Percentiles rank a stretch among this genome's conserved stretches.
Evolutionary conservation across 192 early-diverging fungal genomes (phyloP).

Genomic region (Coemansia sp.): DNA sequence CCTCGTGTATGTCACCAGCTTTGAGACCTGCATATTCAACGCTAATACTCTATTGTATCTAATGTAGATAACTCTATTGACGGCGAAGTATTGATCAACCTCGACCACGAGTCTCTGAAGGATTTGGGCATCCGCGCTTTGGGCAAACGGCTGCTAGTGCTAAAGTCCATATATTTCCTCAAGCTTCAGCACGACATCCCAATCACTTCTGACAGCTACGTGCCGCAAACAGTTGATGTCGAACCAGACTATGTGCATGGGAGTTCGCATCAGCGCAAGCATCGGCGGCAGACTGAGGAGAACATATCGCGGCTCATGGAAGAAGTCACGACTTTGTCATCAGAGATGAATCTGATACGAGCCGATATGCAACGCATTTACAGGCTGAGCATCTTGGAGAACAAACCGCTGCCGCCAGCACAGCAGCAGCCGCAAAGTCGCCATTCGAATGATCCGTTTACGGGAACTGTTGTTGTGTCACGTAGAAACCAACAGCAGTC

Average conservation of each 20-base stretch:
- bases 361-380: constrained; percentile 56
- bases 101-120: constrained; percentile 89
- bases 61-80: constrained; percentile 80
- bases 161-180: constrained; percentile 85
- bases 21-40: not conserved
- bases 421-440: constrained; percentile 14
- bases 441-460: constrained; percentile 36
- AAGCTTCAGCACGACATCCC: constrained; percentile 79
- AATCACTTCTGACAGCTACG: constrained; percentile 81
- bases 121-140: constrained; percentile 84
- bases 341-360: constrained; percentile 38
- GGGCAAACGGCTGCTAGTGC: constrained; percentile 84
- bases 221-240: constrained; percentile 67
- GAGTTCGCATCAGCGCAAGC: constrained; percentile 51
- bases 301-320: constrained; percentile 47
- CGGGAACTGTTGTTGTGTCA: constrained; percentile 25
- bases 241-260: constrained; percentile 51
- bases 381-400: constrained; percentile 47
- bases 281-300: constrained; percentile 47
- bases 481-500: constrained; percentile 23
- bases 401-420: constrained; percentile 52
- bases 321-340: constrained; percentile 44
- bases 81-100: constrained; percentile 83
- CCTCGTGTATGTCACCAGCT: not conserved
- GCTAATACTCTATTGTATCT: not conserved